Percentiles rank a stretch among this genome's conserved stretches.
phyloP scores from a whole-genome alignment of 1,139 yeast species.

The Lodderomyces beijingensis region DNA sequence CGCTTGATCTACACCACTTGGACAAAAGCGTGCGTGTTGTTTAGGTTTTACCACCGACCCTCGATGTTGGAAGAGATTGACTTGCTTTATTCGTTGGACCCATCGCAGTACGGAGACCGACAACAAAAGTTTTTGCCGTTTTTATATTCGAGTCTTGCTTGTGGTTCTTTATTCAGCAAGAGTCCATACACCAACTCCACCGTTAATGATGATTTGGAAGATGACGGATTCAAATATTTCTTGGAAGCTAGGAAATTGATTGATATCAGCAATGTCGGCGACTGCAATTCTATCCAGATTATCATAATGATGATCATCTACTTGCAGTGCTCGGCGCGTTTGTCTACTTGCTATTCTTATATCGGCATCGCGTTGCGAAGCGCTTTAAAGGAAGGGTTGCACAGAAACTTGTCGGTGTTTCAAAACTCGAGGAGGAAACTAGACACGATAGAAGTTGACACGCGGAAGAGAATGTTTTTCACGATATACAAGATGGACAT shows the following conservation, averaged over 20 bases:
- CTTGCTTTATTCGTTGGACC: conserved; percentile 55
- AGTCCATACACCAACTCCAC: conserved; percentile 29
- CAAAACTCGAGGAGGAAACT: conserved; percentile 48
- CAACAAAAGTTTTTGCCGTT: conserved; percentile 77
- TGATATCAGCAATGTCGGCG: conserved; percentile 52
- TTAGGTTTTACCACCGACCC: conserved; percentile 83
- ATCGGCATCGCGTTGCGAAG: conserved; percentile 90
- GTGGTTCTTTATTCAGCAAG: conserved; percentile 67
- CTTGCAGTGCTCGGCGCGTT: conserved; percentile 83
- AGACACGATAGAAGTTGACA: conserved; percentile 81
- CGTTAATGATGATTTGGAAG: conserved; percentile 49
- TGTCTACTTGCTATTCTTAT: conserved; percentile 87
- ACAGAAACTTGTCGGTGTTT: conserved; percentile 59
- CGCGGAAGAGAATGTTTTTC: conserved; percentile 80
- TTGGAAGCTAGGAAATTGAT: conserved; percentile 76
- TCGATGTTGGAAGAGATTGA: conserved; percentile 59
- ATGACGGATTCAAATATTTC: conserved; percentile 80
- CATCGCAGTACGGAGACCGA: conserved; percentile 62
- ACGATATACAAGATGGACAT: conserved; percentile 90
- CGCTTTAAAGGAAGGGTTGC: conserved; percentile 84
- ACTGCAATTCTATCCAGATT: conserved; percentile 57
- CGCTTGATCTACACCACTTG: conserved; percentile 73
- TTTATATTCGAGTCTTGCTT: conserved; percentile 54
- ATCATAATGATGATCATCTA: conserved; percentile 70
- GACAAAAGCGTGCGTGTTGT: conserved; percentile 81